Conservation (phyloP, 805 yeast genomes). For the Cyberlindnera saturnus region DNA sequence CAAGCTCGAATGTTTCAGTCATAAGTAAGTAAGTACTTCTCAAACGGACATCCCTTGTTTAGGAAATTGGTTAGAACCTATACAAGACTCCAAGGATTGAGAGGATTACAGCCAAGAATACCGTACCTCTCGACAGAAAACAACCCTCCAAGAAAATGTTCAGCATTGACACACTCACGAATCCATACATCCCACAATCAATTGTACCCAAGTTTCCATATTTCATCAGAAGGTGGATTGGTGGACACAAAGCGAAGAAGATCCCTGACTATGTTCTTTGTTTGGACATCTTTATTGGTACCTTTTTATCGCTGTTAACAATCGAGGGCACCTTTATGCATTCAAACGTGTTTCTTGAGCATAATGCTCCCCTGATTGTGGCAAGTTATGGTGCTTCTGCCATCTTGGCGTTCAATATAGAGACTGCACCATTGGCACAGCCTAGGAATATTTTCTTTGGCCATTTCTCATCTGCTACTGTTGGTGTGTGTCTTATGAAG, state of each 20-base stretch:
- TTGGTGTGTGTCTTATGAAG: conserved; percentile 51
- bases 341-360: conserved; percentile 30
- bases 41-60: no score
- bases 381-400: conserved; percentile 62
- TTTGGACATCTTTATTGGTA: conserved; percentile 39
- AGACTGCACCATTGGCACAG: conserved; percentile 55
- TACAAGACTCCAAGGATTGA: no score
- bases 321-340: conserved; percentile 40
- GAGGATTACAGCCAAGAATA: no score
- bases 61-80: no score
- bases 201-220: conserved; percentile 29
- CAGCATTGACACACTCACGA: no score
- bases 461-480: conserved; percentile 44
- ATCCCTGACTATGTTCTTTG: conserved; percentile 35
- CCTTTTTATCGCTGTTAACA: conserved; percentile 41
- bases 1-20: no score
- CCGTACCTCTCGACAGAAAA: no score
- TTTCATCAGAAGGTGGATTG: conserved; percentile 32
- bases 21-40: no score
- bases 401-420: conserved; percentile 49
- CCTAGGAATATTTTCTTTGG: conserved; percentile 56
- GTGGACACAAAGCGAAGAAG: conserved; percentile 25
- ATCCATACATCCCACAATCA: conserved; percentile 14
- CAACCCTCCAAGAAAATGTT: no score
- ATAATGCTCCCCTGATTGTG: conserved; percentile 41